Percentiles rank a stretch among this genome's conserved stretches.
Conservation (phyloP, 257 asterid species). For the Solanum rostratum region DNA sequence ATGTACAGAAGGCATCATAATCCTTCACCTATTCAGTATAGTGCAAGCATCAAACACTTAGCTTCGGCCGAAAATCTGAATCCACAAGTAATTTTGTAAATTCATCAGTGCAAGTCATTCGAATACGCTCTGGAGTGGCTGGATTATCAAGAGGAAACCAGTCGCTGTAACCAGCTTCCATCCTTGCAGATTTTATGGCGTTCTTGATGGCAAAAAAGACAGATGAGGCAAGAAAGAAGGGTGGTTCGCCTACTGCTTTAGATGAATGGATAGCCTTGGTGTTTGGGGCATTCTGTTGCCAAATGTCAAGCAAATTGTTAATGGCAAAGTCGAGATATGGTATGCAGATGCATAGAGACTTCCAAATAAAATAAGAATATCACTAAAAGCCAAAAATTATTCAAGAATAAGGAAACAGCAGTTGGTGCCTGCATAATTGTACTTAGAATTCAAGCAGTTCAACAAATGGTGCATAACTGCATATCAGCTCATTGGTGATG, state of each 20-base stretch:
- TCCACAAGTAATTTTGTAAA: constrained; percentile 37
- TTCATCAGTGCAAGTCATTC: constrained; percentile 87
- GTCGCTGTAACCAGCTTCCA: constrained; percentile 49
- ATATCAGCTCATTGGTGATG: neutral
- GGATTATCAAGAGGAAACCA: constrained; percentile 94
- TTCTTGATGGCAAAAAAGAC: constrained; percentile 84
- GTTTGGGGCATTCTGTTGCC: constrained; percentile 68
- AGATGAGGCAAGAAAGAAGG: constrained; percentile 76
- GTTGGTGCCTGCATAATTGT: neutral
- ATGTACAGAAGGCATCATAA: neutral
- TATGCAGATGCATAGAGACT: neutral
- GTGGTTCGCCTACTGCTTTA: constrained; percentile 98
- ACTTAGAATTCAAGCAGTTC: neutral
- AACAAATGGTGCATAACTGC: neutral
- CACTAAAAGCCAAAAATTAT: neutral
- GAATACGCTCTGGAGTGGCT: constrained; percentile 91
- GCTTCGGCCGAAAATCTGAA: constrained; percentile 51
- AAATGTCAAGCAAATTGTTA: neutral
- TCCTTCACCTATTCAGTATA: neutral
- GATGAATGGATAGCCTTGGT: constrained; percentile 81
- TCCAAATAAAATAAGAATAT: neutral
- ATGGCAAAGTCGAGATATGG: neutral
- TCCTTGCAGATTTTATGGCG: constrained; percentile 71
- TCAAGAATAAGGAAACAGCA: neutral
- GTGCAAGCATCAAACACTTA: constrained; percentile 32